Conservation (phyloP, 345 rosid species). For the Hevea brasiliensis region DNA sequence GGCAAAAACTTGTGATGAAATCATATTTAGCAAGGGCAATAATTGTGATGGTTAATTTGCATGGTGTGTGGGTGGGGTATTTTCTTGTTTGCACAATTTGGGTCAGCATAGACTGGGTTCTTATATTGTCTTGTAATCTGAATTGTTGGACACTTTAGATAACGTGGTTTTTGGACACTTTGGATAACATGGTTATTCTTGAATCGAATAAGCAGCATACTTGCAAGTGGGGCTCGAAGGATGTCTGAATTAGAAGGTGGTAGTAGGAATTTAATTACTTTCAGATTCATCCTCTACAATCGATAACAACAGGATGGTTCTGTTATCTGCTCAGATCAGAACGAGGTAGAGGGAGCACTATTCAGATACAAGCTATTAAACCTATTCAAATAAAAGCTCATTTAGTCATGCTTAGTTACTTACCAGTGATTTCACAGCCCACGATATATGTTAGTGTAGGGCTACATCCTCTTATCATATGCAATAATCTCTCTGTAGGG, state of each 20-base stretch:
- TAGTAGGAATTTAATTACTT: neutral
- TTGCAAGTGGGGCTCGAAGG: neutral
- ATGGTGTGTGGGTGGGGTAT: neutral
- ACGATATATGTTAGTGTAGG: neutral
- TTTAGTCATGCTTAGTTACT: no score
- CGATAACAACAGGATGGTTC: neutral
- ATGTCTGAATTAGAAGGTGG: neutral
- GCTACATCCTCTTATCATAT: neutral
- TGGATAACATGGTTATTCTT: neutral
- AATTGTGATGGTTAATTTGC: neutral
- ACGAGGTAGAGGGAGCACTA: no score
- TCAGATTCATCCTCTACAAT: neutral
- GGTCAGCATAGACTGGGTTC: neutral
- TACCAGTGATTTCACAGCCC: neutral
- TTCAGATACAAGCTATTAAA: no score
- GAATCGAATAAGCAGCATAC: no score
- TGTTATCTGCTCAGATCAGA: no score
- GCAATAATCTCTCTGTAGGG: neutral
- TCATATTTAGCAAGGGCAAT: no score
- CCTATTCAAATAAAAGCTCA: no score
- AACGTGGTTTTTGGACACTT: no score
- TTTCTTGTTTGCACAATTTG: neutral
- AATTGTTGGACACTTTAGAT: neutral
- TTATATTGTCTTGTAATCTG: neutral
- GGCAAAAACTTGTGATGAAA: neutral